These are phyloP conservation scores for Colletotrichum sansevieriae DNA, from an alignment of 2,329 filamentous ascomycete species.

Conservation along the genomic window DNA sequence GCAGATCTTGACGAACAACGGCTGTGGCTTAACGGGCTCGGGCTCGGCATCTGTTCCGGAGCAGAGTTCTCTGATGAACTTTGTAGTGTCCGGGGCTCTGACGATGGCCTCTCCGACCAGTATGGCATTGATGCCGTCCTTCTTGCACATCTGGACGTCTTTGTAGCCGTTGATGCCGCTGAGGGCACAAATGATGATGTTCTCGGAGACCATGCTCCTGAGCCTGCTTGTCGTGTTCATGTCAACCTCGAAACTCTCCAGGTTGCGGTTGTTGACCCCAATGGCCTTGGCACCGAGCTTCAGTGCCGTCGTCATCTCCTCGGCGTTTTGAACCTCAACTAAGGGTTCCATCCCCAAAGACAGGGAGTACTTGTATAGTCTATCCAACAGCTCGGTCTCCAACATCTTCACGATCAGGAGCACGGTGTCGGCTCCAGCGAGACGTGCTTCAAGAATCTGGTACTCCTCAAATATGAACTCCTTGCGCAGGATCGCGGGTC, in stretches of 20 bases:
- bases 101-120: constrained; percentile 97
- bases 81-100: constrained; percentile 84
- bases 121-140: constrained; percentile 91
- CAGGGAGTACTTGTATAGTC: constrained; percentile 88
- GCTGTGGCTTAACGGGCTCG: constrained; percentile 53
- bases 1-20: constrained; percentile 91
- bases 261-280: constrained; percentile 96
- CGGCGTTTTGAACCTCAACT: constrained; percentile 94
- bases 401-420: constrained; percentile 99
- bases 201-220: constrained; percentile 86
- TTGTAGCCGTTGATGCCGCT: constrained; percentile 92
- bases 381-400: constrained; percentile 77
- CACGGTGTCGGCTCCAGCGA: constrained; percentile 94
- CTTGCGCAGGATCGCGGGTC: constrained; percentile 92
- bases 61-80: constrained; percentile 88
- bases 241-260: constrained; percentile 97
- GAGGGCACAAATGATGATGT: constrained; percentile 90
- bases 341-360: constrained; percentile 97
- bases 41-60: constrained; percentile 62
- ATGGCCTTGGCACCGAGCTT: constrained; percentile 90
- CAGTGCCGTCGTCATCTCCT: constrained; percentile 92
- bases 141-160: constrained; percentile 89
- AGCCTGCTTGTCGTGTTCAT: constrained; percentile 90
- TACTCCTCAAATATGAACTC: constrained; percentile 99
- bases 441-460: constrained; percentile 92